Conservation (phyloP, 768 basidiomycete genomes). For the Hygrocybe punicea region DNA sequence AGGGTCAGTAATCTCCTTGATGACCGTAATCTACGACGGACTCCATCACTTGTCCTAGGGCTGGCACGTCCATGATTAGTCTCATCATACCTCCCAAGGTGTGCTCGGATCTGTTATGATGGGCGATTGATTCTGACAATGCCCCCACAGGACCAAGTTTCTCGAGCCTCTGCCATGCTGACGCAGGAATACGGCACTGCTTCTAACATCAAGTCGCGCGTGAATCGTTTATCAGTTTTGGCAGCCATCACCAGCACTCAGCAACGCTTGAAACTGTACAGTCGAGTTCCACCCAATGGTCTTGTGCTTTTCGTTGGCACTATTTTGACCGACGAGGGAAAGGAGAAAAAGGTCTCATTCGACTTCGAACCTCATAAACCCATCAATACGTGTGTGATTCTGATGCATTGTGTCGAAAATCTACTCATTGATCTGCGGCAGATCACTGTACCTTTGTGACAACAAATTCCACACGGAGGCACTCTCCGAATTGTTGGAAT, state of each 20-base stretch:
- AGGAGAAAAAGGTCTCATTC: slow-evolving; percentile 98
- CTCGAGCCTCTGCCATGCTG: slow-evolving; percentile 90
- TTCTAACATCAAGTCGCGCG: slow-evolving; percentile 99
- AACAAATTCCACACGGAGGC: slow-evolving; percentile 99
- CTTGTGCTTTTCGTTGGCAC: slow-evolving; percentile 98
- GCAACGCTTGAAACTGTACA: slow-evolving; percentile 95
- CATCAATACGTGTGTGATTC: slow-evolving; percentile 85
- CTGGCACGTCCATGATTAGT: slow-evolving; percentile 98
- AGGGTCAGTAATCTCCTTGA: slow-evolving; percentile 51
- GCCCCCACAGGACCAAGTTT: slow-evolving; percentile 77
- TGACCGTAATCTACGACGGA: slow-evolving; percentile 10
- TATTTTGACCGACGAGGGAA: slow-evolving; percentile 95
- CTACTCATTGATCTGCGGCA: slow-evolving; percentile 29
- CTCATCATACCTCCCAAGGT: slow-evolving; percentile 95
- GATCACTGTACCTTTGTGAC: slow-evolving; percentile 97
- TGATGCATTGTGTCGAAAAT: background rate
- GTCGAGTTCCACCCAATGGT: slow-evolving; percentile 93
- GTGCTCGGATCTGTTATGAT: slow-evolving; percentile 20
- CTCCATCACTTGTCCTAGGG: slow-evolving; percentile 45
- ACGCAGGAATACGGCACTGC: slow-evolving; percentile 98
- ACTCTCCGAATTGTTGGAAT: slow-evolving; percentile 92
- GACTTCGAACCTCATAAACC: slow-evolving; percentile 99
- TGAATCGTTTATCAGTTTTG: slow-evolving; percentile 94
- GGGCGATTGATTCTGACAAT: slow-evolving; percentile 8
- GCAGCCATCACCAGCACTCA: slow-evolving; percentile 98